Base-by-base conservation (phyloP, 306 rosid species). In the Vigna angularis region DNA sequence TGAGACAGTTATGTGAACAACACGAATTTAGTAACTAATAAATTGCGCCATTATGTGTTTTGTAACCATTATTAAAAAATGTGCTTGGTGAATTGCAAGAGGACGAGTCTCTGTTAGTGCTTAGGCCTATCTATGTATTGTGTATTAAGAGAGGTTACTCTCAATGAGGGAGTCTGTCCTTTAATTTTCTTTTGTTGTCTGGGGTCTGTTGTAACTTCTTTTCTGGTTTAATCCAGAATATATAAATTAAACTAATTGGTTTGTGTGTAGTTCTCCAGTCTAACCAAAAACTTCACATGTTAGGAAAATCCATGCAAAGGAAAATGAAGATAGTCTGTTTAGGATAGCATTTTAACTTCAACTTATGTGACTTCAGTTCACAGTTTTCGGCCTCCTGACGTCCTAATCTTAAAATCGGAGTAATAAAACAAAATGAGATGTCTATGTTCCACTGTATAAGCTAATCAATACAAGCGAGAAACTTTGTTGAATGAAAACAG, bases 291-390 rank as follows among this genome's bases (percentile, higher is more conserved):
- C 32, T 55, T 20, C 34, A 22, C 30, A 55, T 20, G 13, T 45
- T 8, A 2, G 50, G 85, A 64, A 50, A 48, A 42, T 42, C 12
- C 13, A 9, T 42, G 13, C 47, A 42, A 9, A 42, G 13, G 48
- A 30, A 66, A 40, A 70, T 64, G 14, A 56, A 56, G 52, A 70
- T 2, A 73, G 28, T 62, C 26, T 13, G 28, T 62, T 32, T 13
- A 40, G 48, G 40, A 22, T 24, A 16, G 58, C 48, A 51, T 76
- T 66, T 58, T 38, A 73, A 22, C 64, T 75, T 79, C 75, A 58
- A 17, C 55, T 76, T 26, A 70, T 50, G 65, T 70, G 63, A 74
- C 59, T 20, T 44, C 12, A 42, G 47, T 51, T 57, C 50, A n/a
- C 30, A 48, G 24, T 71, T 71, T 44, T 44, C 32, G 55, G 66